phyloP scores from a whole-genome alignment of 1,139 yeast genomes.

The Suhomyces coccinellae region DNA sequence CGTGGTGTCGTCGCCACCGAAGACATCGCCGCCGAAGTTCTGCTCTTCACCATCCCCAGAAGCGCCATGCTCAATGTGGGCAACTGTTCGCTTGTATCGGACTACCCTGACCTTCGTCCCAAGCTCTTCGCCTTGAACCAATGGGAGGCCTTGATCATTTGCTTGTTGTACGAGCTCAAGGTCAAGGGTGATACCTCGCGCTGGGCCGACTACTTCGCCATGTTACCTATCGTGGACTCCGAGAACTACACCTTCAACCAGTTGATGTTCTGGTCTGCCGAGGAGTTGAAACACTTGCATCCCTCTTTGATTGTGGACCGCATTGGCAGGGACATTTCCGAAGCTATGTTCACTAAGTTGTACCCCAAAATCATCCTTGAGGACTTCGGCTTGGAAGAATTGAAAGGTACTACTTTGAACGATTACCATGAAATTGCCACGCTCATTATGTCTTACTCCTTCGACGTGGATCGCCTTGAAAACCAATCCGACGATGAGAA shows the following conservation, averaged over 20 bases:
- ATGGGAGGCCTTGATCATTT: constrained; percentile 77
- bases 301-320: constrained; percentile 74
- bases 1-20: constrained; percentile 71
- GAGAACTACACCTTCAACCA: constrained; percentile 52
- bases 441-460: constrained; percentile 48
- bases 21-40: constrained; percentile 59
- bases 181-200: constrained; percentile 43
- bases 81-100: constrained; percentile 48
- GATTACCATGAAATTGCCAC: constrained; percentile 73
- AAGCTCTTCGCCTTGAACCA: constrained; percentile 50
- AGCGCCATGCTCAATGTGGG: constrained; percentile 55
- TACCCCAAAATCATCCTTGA: constrained; percentile 25
- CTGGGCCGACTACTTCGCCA: constrained; percentile 71
- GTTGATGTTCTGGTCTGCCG: constrained; percentile 75
- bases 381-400: constrained; percentile 26
- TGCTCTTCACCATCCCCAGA: constrained; percentile 70
- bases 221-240: constrained; percentile 55
- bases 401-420: constrained; percentile 43
- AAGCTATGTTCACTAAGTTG: constrained; percentile 50
- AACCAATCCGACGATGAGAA: constrained; percentile 21
- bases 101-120: constrained; percentile 32
- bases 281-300: constrained; percentile 48
- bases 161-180: constrained; percentile 59
- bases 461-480: constrained; percentile 33
- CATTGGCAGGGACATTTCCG: constrained; percentile 71